Conservation (phyloP, 805 yeast species). For the Yamadazyma kitorensis region DNA sequence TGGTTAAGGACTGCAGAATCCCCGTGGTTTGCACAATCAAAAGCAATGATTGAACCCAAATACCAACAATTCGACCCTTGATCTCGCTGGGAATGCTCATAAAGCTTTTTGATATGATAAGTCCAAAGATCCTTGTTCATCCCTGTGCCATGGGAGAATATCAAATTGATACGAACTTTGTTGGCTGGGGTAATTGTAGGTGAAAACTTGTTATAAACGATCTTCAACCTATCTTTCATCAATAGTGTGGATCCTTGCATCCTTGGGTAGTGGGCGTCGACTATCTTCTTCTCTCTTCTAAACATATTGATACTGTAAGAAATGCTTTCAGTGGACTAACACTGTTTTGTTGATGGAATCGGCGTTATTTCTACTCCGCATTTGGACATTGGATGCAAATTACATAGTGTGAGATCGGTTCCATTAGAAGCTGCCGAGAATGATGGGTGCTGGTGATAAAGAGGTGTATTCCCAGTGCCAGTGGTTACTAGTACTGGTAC, state of each 20-base stretch:
- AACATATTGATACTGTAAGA: no score
- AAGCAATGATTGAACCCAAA: constrained; percentile 45
- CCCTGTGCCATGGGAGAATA: constrained; percentile 63
- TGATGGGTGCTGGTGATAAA: no score
- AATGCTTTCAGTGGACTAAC: not conserved
- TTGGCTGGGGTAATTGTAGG: constrained; percentile 14
- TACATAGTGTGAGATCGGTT: no score
- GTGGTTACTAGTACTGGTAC: no score
- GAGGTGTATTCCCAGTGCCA: no score
- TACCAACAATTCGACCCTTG: constrained; percentile 25
- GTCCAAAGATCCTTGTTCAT: constrained; percentile 67
- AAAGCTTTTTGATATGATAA: constrained; percentile 47
- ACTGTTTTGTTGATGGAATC: not conserved
- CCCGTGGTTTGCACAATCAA: constrained; percentile 66
- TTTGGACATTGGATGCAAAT: no score
- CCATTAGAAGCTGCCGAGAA: no score
- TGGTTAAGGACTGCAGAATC: constrained; percentile 61
- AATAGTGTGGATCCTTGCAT: constrained; percentile 37
- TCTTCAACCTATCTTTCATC: constrained; percentile 39
- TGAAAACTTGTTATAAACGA: constrained; percentile 49
- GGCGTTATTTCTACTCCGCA: no score
- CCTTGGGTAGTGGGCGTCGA: constrained; percentile 36
- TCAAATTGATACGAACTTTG: constrained; percentile 41
- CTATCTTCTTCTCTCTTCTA: constrained; percentile 20
- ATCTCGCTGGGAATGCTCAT: constrained; percentile 17